These are phyloP conservation scores for Exobasidium cylindrosporum DNA, from an alignment of 1,284 basidiomycete genomes.

Conservation along the genomic window DNA sequence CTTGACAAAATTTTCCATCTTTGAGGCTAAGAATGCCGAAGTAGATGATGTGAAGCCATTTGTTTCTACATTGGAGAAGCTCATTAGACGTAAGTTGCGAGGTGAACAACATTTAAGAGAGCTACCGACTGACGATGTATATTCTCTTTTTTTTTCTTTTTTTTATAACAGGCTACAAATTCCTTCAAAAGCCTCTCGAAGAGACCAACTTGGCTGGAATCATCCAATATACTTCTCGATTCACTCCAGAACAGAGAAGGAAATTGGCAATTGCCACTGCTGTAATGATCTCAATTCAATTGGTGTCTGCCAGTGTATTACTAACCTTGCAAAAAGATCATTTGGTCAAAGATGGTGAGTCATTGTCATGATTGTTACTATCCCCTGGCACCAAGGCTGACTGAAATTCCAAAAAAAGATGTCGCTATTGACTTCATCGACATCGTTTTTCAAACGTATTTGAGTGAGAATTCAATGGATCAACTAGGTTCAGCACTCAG, in stretches of 20 bases:
- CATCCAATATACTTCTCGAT: conserved; percentile 75
- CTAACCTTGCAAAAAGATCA: conserved; percentile 85
- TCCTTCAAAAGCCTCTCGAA: conserved; percentile 93
- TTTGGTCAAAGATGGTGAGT: conserved; percentile 82
- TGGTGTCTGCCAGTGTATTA: conserved; percentile 73
- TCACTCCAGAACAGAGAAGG: conserved; percentile 60
- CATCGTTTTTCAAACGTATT: conserved; percentile 74
- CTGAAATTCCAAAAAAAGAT: conserved; percentile 51
- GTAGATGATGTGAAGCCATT: conserved; percentile 70
- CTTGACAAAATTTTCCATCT: conserved; percentile 75
- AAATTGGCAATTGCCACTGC: conserved; percentile 79
- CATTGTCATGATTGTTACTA: neutral
- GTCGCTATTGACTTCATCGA: conserved; percentile 75
- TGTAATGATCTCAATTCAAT: conserved; percentile 75
- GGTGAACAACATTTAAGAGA: too few species aligned
- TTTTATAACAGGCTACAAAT: conserved; percentile 79
- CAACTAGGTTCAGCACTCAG: conserved; percentile 61
- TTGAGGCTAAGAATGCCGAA: conserved; percentile 63
- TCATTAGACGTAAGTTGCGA: conserved; percentile 72
- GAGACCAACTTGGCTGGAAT: conserved; percentile 76
- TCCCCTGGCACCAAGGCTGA: neutral
- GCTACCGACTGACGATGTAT: neutral
- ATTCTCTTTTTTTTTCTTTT: neutral
- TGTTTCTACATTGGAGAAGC: conserved; percentile 86
- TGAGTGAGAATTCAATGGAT: conserved; percentile 74